These are phyloP conservation scores for Phytophthora fragariaefolia DNA, from an alignment of 352 stramenopile genomes.

Conservation along the genomic window DNA sequence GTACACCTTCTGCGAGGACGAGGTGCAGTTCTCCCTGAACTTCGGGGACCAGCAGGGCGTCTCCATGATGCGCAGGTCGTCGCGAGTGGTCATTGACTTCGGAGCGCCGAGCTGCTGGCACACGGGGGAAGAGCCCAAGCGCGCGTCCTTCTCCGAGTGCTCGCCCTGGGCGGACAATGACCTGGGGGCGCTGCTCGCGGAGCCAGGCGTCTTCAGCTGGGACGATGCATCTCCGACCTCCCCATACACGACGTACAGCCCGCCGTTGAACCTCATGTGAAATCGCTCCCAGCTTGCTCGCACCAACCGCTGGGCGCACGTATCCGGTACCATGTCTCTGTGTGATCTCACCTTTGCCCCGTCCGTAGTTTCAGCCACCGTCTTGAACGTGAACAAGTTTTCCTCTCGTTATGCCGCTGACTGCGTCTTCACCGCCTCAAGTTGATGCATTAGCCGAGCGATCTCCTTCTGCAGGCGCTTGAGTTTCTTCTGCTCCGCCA, in stretches of 20 bases:
- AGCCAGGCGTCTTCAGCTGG: slow-evolving; percentile 36
- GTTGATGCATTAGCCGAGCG: slow-evolving; percentile 54
- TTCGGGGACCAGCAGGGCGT: slow-evolving; percentile 25
- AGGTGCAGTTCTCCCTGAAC: slow-evolving; percentile 24
- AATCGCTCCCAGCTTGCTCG: slow-evolving; percentile 19
- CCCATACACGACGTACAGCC: slow-evolving; percentile 18
- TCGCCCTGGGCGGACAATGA: slow-evolving; percentile 55
- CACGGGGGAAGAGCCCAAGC: slow-evolving; percentile 38
- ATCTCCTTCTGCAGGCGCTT: slow-evolving; percentile 68
- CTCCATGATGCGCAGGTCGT: slow-evolving; percentile 31
- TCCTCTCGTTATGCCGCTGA: slow-evolving; percentile 19
- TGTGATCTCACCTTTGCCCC: slow-evolving; percentile 28
- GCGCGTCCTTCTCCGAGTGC: slow-evolving; percentile 26
- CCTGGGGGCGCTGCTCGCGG: slow-evolving; percentile 37
- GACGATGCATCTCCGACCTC: slow-evolving; percentile 20
- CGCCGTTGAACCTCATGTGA: slow-evolving; percentile 31
- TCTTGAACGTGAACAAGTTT: slow-evolving; percentile 25
- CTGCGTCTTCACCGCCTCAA: slow-evolving; percentile 44
- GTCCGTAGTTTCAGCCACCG: slow-evolving; percentile 27
- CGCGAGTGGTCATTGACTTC: slow-evolving; percentile 56
- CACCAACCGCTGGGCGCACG: slow-evolving; percentile 8
- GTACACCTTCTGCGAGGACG: slow-evolving; percentile 26
- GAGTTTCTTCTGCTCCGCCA: slow-evolving; percentile 60
- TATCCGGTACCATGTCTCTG: slow-evolving; percentile 24
- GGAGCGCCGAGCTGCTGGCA: slow-evolving; percentile 57